Percentiles rank a stretch among this genome's conserved stretches.
Conservation (phyloP, 148 eudicot species). For the Silene conica region DNA sequence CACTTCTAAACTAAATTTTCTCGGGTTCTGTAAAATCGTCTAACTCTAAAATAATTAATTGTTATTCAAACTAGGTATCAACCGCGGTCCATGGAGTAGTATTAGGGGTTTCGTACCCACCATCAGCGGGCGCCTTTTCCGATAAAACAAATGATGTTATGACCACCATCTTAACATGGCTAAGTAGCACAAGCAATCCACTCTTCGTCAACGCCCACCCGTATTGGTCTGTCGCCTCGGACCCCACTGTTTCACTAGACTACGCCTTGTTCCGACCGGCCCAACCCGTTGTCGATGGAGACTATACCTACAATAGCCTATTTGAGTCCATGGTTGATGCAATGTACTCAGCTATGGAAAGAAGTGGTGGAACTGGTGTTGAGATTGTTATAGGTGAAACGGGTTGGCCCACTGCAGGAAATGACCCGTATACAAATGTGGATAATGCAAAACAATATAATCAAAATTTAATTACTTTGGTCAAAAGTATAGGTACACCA, state of each 20-base stretch:
- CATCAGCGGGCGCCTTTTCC: slow-evolving; percentile 20
- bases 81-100: slow-evolving; percentile 5
- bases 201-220: slow-evolving; percentile 23
- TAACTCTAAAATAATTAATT: too few species aligned
- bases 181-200: slow-evolving; percentile 16
- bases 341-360: slow-evolving; percentile 22
- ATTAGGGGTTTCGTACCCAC: slow-evolving; percentile 19
- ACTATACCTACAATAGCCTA: slow-evolving; percentile 19
- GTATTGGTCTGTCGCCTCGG: not conserved
- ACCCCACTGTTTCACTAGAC: slow-evolving; percentile 10
- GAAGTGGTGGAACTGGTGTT: slow-evolving; percentile 10
- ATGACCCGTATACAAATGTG: slow-evolving; percentile 16
- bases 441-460: slow-evolving; percentile 28
- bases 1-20: too few species aligned
- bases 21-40: too few species aligned
- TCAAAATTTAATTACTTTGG: slow-evolving; percentile 14
- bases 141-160: not conserved
- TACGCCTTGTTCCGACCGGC: slow-evolving; percentile 19
- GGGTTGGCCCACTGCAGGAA: slow-evolving; percentile 42
- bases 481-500: slow-evolving; percentile 32
- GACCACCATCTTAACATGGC: slow-evolving; percentile 13
- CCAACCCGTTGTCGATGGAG: slow-evolving; percentile 27
- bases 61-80: not conserved
- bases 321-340: slow-evolving; percentile 42
- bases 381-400: slow-evolving; percentile 21